Percentiles rank a stretch among this genome's conserved stretches.
These are phyloP conservation scores for Aspergillus sp. DNA, from an alignment of 2,329 filamentous ascomycete species.

Conservation along the genomic window DNA sequence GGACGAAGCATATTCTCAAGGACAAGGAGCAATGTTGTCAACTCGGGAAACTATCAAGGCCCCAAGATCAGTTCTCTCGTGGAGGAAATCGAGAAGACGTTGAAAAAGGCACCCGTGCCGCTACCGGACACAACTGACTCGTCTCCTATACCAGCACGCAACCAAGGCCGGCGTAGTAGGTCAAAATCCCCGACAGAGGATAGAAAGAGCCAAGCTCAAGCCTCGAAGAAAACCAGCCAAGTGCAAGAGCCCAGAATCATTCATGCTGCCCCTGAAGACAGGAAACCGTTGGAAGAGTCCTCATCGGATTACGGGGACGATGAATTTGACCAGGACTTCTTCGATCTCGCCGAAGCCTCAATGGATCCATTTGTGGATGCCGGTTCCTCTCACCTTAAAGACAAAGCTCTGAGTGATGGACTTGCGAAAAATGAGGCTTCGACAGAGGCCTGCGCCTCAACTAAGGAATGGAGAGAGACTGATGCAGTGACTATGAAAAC, in stretches of 20 bases:
- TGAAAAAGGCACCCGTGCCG: slow-evolving; percentile 36
- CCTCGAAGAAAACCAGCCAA: background rate
- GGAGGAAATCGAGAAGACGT: slow-evolving; percentile 62
- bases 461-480: background rate
- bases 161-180: slow-evolving; percentile 32
- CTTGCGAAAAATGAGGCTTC: background rate
- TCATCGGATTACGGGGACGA: slow-evolving; percentile 53
- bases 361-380: slow-evolving; percentile 32
- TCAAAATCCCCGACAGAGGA: slow-evolving; percentile 35
- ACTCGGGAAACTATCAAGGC: slow-evolving; percentile 42
- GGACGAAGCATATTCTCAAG: slow-evolving; percentile 50
- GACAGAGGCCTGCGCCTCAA: background rate
- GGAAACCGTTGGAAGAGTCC: slow-evolving; percentile 22
- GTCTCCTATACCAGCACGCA: slow-evolving; percentile 44
- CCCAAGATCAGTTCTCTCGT: slow-evolving; percentile 60
- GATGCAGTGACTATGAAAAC: background rate
- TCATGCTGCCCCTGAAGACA: background rate
- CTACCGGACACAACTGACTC: slow-evolving; percentile 44
- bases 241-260: slow-evolving; percentile 1
- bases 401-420: background rate
- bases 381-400: background rate
- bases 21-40: slow-evolving; percentile 42
- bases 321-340: slow-evolving; percentile 48
- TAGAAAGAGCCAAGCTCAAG: slow-evolving; percentile 3
- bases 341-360: slow-evolving; percentile 42